phyloP scores from a whole-genome alignment of 2,329 filamentous ascomycete species.

The Emmonsia crescens region DNA sequence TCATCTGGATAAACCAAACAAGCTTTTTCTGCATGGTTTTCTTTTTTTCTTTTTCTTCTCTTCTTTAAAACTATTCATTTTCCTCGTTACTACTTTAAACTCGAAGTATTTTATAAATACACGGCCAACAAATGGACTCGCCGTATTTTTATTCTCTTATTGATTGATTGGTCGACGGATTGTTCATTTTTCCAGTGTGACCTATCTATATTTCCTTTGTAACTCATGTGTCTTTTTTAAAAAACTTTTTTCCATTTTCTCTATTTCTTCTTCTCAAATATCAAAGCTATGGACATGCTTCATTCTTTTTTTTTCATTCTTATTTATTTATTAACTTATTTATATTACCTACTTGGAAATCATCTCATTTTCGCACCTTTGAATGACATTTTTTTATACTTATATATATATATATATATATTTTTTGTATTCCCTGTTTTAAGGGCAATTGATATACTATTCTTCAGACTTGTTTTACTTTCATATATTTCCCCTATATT shows the following conservation, averaged over 20 bases:
- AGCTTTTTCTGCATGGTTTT: neutral
- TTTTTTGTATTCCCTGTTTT: too few species aligned
- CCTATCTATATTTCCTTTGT: neutral
- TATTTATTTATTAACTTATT: too few species aligned
- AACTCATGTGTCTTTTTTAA: neutral
- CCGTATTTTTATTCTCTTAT: neutral
- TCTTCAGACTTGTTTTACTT: too few species aligned
- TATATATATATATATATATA: too few species aligned
- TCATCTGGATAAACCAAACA: conserved; percentile 1
- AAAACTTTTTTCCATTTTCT: neutral
- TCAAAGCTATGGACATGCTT: neutral
- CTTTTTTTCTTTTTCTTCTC: neutral
- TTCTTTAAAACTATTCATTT: neutral
- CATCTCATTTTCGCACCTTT: too few species aligned
- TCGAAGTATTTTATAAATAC: neutral
- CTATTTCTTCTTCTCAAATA: neutral
- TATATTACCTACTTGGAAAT: too few species aligned
- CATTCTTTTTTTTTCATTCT: neutral
- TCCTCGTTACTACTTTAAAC: neutral
- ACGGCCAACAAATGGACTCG: neutral
- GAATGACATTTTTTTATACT: too few species aligned
- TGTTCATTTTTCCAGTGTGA: neutral
- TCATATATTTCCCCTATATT: too few species aligned
- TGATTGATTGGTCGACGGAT: neutral
- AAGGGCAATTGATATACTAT: too few species aligned